A percentile compares a stretch with the other conserved stretches of the same genome.
Conservation (phyloP, 176 grass and related monocot genomes). For the Panicum miliaceum region DNA sequence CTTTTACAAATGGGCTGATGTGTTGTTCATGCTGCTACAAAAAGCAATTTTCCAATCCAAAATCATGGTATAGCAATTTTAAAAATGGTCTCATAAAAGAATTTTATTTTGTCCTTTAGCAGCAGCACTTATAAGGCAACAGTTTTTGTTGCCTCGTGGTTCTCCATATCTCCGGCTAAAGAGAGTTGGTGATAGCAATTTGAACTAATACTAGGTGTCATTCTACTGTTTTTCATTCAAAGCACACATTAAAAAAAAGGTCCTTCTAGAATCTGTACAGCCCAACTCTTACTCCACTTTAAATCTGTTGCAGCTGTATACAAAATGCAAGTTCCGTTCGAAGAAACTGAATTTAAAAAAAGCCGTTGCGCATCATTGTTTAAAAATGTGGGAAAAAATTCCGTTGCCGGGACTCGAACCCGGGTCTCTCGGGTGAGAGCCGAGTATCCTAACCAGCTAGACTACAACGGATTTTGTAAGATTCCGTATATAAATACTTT, state of each 20-base stretch:
- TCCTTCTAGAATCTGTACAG: too few relatives aligned
- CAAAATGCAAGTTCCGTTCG: too few relatives aligned
- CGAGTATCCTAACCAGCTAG: slow-evolving; percentile 94
- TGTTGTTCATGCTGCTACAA: neutral
- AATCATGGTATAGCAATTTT: neutral
- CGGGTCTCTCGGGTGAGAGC: slow-evolving; percentile 83
- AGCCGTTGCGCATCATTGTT: too few relatives aligned
- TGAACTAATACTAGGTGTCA: neutral
- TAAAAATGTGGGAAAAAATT: slow-evolving; percentile 17
- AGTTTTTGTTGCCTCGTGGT: neutral
- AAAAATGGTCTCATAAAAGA: neutral
- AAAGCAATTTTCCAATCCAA: neutral
- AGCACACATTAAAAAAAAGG: neutral
- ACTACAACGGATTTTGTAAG: slow-evolving; percentile 56
- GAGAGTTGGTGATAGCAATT: neutral
- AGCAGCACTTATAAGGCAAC: neutral
- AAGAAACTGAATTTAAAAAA: too few relatives aligned
- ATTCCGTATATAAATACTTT: too few relatives aligned
- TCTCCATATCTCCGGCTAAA: neutral
- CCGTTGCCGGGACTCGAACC: slow-evolving; percentile 78
- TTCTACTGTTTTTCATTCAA: neutral
- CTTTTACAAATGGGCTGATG: too few relatives aligned
- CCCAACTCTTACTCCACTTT: too few relatives aligned
- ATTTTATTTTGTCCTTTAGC: neutral
- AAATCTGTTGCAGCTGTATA: too few relatives aligned